Conservation (phyloP, 2,329 filamentous ascomycete genomes). For the Aspergillus sojae region DNA sequence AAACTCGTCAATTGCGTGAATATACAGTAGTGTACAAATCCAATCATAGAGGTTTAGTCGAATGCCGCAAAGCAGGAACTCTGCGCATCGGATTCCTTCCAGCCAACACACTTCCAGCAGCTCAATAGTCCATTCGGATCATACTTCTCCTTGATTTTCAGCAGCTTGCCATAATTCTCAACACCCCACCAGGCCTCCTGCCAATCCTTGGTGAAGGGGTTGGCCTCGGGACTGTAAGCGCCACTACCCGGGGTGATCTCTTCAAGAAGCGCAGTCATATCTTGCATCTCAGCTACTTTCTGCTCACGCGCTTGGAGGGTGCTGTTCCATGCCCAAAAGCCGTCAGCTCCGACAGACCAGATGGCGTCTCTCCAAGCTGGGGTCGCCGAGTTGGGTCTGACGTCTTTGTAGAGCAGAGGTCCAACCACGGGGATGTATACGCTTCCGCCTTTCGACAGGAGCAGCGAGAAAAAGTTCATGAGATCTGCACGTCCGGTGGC, state of each 20-base stretch:
- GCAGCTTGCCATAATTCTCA: slow-evolving; percentile 19
- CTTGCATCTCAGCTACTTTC: slow-evolving; percentile 14
- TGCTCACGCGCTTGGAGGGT: slow-evolving; percentile 11
- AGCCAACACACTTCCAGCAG: slow-evolving; percentile 25
- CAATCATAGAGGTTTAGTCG: neutral
- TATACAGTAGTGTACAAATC: neutral
- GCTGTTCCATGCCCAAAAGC: slow-evolving; percentile 20
- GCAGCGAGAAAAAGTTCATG: slow-evolving; percentile 14
- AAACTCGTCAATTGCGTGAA: neutral
- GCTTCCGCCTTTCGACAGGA: slow-evolving; percentile 8
- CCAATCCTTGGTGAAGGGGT: slow-evolving; percentile 22
- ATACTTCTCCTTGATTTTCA: slow-evolving; percentile 25
- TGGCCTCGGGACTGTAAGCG: slow-evolving; percentile 22
- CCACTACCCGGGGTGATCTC: slow-evolving; percentile 20
- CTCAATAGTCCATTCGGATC: slow-evolving; percentile 19
- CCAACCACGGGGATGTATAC: slow-evolving; percentile 22
- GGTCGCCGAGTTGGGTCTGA: slow-evolving; percentile 15
- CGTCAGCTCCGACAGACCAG: slow-evolving; percentile 17
- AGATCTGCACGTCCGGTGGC: slow-evolving; percentile 15
- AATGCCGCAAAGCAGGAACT: slow-evolving; percentile 16
- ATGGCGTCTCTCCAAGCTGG: slow-evolving; percentile 25
- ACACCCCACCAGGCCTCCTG: slow-evolving; percentile 21
- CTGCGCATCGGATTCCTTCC: slow-evolving; percentile 15
- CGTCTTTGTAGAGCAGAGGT: slow-evolving; percentile 19
- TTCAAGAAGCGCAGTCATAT: slow-evolving; percentile 17